Base-by-base conservation (phyloP, 768 basidiomycete species). In the Naganishia vishniacii region DNA sequence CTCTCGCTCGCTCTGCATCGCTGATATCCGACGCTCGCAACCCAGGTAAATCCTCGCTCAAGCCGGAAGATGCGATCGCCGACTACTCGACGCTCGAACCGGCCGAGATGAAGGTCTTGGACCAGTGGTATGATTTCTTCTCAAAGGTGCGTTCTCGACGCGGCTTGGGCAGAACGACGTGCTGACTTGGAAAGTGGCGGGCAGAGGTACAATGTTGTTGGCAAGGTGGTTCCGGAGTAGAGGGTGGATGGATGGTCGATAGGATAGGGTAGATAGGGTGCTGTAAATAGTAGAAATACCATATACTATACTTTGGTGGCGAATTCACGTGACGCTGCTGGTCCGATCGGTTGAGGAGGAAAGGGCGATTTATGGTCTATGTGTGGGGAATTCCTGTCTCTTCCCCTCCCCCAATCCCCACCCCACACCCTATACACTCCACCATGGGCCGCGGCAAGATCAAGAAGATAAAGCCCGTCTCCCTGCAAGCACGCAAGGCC, bases 101-200 rank as follows among this genome's bases (percentile, higher is more conserved):
- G 66, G 83, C 83, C 66, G 88, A 93, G 70, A 77, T 73, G 75
- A 88, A 88, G 77, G 86, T 88, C 0, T 81, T 98, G 65, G 82
- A 92, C 63, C 90, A 94, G 67, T 98, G 93, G 93, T 81, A 88
- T 74, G 71, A 80, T 16, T 97, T 94, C 80, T 95, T 93, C 79
- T 73, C 80, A 86, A 93, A 80, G 77, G 89, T 86, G 29, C 23
- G 71, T 64, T 28, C 13, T 23, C 12, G 26, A 2, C 1, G 64
- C 48, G 2, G 9, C 13, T 29, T 48, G 20, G 45, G n/a, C 34
- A 23, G 3, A 5, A 18, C 1, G 25, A 3, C 15, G 9, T n/a
- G 31, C 25, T 34, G 47, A 48, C 29, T n/a, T n/a, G n/a, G n/a
- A n/a, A n/a, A 51, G 26, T 26, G 42, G 58, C 25, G 60, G 44